Evolutionary conservation across 2,329 filamentous ascomycete genomes (phyloP).

Genomic region (Cercospora berteroae): DNA sequence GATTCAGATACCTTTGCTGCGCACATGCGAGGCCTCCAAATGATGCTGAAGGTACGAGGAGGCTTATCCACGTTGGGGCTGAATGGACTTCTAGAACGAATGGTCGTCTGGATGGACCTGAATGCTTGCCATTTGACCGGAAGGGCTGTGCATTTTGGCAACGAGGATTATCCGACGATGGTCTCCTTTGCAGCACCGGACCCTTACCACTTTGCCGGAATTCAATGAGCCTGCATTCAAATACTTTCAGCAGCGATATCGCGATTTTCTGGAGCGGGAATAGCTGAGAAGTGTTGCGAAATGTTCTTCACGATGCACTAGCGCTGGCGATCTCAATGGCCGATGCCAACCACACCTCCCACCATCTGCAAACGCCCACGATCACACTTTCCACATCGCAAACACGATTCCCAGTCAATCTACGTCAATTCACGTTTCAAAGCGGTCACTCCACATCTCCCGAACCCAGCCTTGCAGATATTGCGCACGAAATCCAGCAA

Average conservation of each 20-base stretch:
- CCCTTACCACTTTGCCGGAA: conserved; percentile 29
- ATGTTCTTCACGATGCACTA: not conserved
- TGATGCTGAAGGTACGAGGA: conserved; percentile 45
- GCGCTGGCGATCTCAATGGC: not conserved
- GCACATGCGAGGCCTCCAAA: conserved; percentile 47
- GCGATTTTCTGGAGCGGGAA: not conserved
- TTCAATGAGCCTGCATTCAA: conserved; percentile 2
- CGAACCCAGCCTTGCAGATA: not conserved
- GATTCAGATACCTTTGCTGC: conserved; percentile 41
- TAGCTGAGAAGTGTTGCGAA: not conserved
- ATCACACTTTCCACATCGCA: conserved; percentile 1
- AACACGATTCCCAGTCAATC: not conserved
- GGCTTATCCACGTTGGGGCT: conserved; percentile 40
- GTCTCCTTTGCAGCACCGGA: conserved; percentile 28
- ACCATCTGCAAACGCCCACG: not conserved
- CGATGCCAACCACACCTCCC: not conserved
- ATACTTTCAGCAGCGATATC: not conserved
- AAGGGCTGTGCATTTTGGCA: conserved; percentile 18
- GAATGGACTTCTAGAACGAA: conserved; percentile 41
- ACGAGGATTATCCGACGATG: conserved; percentile 22
- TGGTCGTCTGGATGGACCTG: conserved; percentile 34
- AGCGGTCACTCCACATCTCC: conserved; percentile 2
- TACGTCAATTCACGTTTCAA: conserved; percentile 14
- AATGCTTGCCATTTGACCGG: conserved; percentile 29
- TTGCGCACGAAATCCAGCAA: not conserved